phyloP scores from a whole-genome alignment of 2,329 filamentous ascomycete species.

The Trichoderma gracile region DNA sequence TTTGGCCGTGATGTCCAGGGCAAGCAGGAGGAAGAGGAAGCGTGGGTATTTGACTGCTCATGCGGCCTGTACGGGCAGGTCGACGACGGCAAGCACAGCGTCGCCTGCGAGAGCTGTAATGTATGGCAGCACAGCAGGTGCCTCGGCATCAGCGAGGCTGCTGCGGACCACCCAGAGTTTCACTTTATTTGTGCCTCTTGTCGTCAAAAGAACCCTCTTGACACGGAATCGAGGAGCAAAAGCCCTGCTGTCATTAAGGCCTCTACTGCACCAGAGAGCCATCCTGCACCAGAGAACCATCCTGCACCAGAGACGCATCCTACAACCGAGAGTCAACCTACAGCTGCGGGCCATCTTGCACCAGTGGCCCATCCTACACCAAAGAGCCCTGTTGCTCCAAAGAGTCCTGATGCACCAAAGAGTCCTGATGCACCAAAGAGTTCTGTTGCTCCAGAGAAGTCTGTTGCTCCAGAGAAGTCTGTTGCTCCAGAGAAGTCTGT shows the following conservation, averaged over 20 bases:
- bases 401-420: too few relatives aligned
- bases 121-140: constrained; percentile 98
- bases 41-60: constrained; percentile 93
- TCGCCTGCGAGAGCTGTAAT: constrained; percentile 90
- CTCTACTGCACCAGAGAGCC: constrained; percentile 49
- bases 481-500: too few relatives aligned
- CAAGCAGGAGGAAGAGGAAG: constrained; percentile 71
- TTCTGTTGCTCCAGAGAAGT: too few relatives aligned
- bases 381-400: too few relatives aligned
- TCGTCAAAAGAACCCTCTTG: constrained; percentile 65
- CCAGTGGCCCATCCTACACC: too few relatives aligned
- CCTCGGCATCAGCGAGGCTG: constrained; percentile 72
- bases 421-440: too few relatives aligned
- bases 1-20: constrained; percentile 74
- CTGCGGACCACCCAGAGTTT: constrained; percentile 84
- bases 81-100: constrained; percentile 90
- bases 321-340: too few relatives aligned
- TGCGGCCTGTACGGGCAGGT: constrained; percentile 90
- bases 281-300: too few relatives aligned
- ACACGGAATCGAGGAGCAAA: constrained; percentile 51
- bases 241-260: background rate
- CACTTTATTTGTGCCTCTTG: constrained; percentile 83
- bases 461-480: too few relatives aligned
- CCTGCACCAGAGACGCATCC: too few relatives aligned
- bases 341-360: too few relatives aligned